Base-by-base conservation (phyloP, 1,284 basidiomycete species). In the Cutaneotrichosporon cyanovorans region DNA sequence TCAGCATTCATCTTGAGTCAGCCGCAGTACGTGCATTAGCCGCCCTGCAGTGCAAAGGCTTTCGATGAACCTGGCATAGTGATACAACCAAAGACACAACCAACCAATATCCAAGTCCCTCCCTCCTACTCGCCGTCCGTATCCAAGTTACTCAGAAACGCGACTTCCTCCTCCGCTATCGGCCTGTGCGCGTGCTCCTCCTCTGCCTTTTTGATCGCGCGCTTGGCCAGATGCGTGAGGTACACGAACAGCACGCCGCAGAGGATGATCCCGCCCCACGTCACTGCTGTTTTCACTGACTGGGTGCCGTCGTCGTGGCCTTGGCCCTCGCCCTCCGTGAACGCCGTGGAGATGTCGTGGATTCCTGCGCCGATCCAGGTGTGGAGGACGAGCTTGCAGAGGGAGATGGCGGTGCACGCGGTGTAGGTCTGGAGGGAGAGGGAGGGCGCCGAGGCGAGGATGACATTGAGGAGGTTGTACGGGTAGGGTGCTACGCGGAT, bases 381-480 rank as follows among this genome's bases (percentile, higher is more conserved):
- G 41, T 68, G 64, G 21, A 66, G 50, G 12, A 76, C 62, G 40
- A 77, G 62, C 56, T 77, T 77, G 50, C 70, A 72, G 30, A 76
- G 59, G 3, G 73, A 72, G 5, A 76, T 42, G 2, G 74, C 75
- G 0, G 75, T 77, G 59, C 75, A 76, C 32, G 59, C 56, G 2
- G 71, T 70, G 57, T 76, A 77, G 9, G 73, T 75, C 44, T 63
- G 60, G 33, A 76, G 58, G 2, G 70, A 66, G 25, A 77, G 61
- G 4, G 73, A 66, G 6, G 69, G 68, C 2, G 73, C 72, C 33
- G 71, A 72, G n/a, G 75, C 75, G 18, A 77, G 70, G 12, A 77
- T 67, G 35, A 74, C 74, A 61, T 77, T 77, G 60, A 77, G 72
- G 36, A 77, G 65, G 58, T 77, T 76, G 72, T 75, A 76, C 2